Conservation (phyloP, 2,329 filamentous ascomycete genomes). For the Shiraia sp. region DNA sequence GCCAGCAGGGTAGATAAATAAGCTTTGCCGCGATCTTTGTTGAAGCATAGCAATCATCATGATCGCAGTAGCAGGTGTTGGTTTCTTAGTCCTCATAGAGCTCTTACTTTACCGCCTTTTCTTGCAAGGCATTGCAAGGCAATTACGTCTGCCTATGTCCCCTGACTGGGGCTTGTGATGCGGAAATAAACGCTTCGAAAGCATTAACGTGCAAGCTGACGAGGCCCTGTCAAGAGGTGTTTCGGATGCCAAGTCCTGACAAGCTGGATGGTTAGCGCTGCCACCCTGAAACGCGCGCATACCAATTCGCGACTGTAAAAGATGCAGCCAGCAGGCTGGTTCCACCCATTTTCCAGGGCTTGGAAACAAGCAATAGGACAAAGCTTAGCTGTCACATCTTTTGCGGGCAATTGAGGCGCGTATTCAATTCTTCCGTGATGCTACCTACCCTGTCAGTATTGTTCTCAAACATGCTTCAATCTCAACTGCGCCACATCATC, state of each 20-base stretch:
- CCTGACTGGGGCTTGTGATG: not conserved
- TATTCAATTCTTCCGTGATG: not conserved
- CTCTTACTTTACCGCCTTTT: no score
- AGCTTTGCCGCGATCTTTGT: not conserved
- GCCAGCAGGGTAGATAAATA: slow-evolving; percentile 6
- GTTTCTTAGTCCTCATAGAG: not conserved
- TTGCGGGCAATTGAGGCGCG: not conserved
- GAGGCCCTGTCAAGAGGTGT: slow-evolving; percentile 20
- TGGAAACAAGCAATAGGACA: slow-evolving; percentile 28
- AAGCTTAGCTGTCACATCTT: slow-evolving; percentile 29
- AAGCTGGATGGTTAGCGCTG: slow-evolving; percentile 13
- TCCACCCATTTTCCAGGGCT: slow-evolving; percentile 17
- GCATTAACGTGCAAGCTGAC: slow-evolving; percentile 23
- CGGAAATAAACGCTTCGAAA: slow-evolving; percentile 4
- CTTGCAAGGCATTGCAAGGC: no score
- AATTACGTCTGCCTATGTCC: not conserved
- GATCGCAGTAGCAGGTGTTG: no score
- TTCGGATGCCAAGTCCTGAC: slow-evolving; percentile 30
- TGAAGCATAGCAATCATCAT: not conserved
- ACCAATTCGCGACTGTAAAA: slow-evolving; percentile 11
- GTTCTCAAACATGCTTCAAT: slow-evolving; percentile 9
- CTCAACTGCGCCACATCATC: slow-evolving; percentile 4
- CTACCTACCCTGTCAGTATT: no score
- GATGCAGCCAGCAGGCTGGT: slow-evolving; percentile 4
- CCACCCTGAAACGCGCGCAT: slow-evolving; percentile 23